A percentile compares a stretch with the other conserved stretches of the same genome.
These are phyloP conservation scores for Cladophialophora carrionii DNA, from an alignment of 2,329 filamentous ascomycete species.

Conservation along the genomic window DNA sequence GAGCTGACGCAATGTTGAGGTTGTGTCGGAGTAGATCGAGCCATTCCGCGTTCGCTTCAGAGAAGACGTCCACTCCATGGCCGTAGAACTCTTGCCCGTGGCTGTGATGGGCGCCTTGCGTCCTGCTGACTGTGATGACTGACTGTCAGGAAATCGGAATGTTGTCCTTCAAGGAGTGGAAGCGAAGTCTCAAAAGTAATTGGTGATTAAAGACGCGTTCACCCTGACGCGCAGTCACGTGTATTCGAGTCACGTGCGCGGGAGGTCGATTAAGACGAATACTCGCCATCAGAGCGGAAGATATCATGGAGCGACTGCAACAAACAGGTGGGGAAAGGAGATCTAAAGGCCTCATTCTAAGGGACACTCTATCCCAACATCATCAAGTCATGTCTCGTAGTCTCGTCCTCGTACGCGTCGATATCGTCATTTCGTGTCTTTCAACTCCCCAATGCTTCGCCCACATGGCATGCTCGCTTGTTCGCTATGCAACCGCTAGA, in stretches of 20 bases:
- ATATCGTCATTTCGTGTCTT: not conserved
- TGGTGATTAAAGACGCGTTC: not conserved
- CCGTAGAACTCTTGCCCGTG: not conserved
- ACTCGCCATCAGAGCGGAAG: not conserved
- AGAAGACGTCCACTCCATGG: slow-evolving; percentile 1
- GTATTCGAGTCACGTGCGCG: not conserved
- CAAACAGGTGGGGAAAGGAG: not conserved
- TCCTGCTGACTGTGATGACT: not conserved
- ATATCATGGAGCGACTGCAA: not conserved
- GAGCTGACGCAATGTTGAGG: slow-evolving; percentile 2
- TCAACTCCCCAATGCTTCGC: not conserved
- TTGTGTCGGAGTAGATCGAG: slow-evolving; percentile 19
- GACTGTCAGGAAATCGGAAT: not conserved
- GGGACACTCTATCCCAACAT: not conserved
- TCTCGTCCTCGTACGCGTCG: not conserved
- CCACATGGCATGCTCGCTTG: not conserved
- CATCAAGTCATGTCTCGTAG: slow-evolving; percentile 7
- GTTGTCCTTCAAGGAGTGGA: not conserved
- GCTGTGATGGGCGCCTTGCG: not conserved
- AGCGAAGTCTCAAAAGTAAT: not conserved
- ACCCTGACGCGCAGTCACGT: not conserved
- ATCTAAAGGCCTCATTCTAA: not conserved
- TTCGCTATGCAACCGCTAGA: not conserved
- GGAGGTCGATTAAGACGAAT: too few relatives aligned
- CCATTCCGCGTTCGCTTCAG: slow-evolving; percentile 19